These are phyloP conservation scores for Plantago coronopus DNA, from an alignment of 305 asterid genomes.

Conservation along the genomic window DNA sequence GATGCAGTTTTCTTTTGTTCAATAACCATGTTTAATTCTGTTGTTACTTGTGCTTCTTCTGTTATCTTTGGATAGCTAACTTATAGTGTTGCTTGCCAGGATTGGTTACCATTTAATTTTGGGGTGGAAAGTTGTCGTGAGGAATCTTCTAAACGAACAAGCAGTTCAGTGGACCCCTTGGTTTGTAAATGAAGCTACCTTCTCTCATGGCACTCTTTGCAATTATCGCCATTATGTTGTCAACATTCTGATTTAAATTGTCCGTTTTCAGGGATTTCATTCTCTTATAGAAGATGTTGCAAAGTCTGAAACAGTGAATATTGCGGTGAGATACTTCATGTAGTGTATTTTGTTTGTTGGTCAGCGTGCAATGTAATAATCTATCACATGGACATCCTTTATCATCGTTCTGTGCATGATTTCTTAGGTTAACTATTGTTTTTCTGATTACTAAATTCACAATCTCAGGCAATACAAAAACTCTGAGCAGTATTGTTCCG, in stretches of 20 bases:
- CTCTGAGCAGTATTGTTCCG: no score
- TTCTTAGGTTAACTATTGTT: neutral
- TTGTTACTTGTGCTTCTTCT: constrained; percentile 9
- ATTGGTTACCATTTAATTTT: constrained; percentile 69
- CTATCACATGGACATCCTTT: neutral
- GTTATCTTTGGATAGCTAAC: constrained; percentile 11
- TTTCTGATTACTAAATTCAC: neutral
- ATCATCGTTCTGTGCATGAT: neutral
- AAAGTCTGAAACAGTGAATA: constrained; percentile 33
- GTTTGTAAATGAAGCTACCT: constrained; percentile 33
- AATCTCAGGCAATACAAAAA: neutral
- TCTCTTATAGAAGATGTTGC: constrained; percentile 59
- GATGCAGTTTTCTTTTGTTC: constrained; percentile 25
- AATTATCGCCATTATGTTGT: neutral
- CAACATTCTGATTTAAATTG: constrained; percentile 17
- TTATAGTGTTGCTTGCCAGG: constrained; percentile 45
- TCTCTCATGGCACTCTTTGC: constrained; percentile 10
- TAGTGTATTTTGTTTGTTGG: neutral
- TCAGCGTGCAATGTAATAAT: neutral
- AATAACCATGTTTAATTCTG: constrained; percentile 15
- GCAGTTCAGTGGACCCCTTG: constrained; percentile 46
- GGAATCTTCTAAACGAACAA: constrained; percentile 30
- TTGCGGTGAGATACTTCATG: constrained; percentile 33
- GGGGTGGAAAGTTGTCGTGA: constrained; percentile 41
- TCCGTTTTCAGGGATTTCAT: constrained; percentile 61